Evolutionary conservation across 2,329 filamentous ascomycete species (phyloP), one percentile per base, ranked within the genome.

Genomic region (Emmonsia crescens): DNA sequence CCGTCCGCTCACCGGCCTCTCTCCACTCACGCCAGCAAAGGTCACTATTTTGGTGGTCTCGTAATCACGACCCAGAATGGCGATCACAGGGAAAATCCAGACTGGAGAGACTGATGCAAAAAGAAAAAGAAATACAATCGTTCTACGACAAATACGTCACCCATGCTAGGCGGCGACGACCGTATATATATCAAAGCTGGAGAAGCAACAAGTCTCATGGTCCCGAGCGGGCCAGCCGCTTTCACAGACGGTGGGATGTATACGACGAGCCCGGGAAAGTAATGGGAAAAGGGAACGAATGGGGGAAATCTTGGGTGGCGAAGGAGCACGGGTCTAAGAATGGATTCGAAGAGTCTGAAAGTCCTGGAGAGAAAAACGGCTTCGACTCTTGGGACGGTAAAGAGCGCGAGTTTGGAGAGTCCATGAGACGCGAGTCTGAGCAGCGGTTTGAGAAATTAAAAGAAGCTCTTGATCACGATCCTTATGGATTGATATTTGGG

Each of bases 401-500:
- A 55, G 33, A 55, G 9, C 1, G 21, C n/a, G 55, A 57, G 3
- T 44, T 27, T 57, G 38, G 24, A 16, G 40, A 57, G 38, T 42
- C 36, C 24, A n/a, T 46, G 33, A 24, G 40, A 29, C 36, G 27
- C 16, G 55, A 57, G 14, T 63, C 68, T 29, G 65, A 70, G 12
- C 62, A 65, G 14, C 69, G 75, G 68, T 75, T 77, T 64, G 69
- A 74, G 19, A 66, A 71, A 54, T 67, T 77, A 54, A 72, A 70
- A 65, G 72, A 67, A 46, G 66, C 67, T 19, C 67, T 77, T 24
- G 70, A 75, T 44, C 65, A 64, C 19, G 75, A 78, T 66, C 75
- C 77, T 5, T 76, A 74, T 62, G 66, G 65, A n/a, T 72, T 72
- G 36, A 52, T 78, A 2, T 78, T 78, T 64, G 76, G 76, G 16